Conservation (phyloP, 1,284 basidiomycete genomes). For the Tilletia setariae region DNA sequence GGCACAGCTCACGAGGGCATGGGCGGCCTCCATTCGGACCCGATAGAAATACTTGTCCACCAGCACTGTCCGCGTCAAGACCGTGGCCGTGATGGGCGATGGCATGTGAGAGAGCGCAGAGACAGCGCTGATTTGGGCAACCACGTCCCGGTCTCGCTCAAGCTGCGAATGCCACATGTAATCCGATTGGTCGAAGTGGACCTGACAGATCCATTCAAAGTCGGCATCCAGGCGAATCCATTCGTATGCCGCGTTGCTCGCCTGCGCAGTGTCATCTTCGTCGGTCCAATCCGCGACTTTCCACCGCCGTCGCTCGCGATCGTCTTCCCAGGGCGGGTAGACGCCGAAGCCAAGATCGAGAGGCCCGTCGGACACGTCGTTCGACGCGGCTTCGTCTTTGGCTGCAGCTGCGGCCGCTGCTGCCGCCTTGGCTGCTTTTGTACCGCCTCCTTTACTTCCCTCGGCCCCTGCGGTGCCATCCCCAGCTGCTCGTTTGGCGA, state of each 20-base stretch:
- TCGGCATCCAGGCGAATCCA: constrained; percentile 99
- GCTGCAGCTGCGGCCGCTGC: constrained; percentile 45
- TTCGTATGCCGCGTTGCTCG: constrained; percentile 73
- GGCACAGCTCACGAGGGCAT: constrained; percentile 83
- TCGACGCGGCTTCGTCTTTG: constrained; percentile 66
- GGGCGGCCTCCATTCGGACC: constrained; percentile 91
- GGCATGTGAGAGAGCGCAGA: constrained; percentile 69
- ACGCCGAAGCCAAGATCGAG: constrained; percentile 94
- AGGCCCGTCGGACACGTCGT: constrained; percentile 69
- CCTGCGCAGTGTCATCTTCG: constrained; percentile 88
- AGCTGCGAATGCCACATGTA: constrained; percentile 99
- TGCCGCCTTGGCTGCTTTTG: constrained; percentile 55
- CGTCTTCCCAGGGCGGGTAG: constrained; percentile 78
- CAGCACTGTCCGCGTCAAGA: constrained; percentile 85
- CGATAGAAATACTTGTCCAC: constrained; percentile 95
- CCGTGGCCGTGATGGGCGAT: constrained; percentile 82
- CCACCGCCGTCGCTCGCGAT: constrained; percentile 78
- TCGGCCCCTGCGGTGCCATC: constrained; percentile 69
- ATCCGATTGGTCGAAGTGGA: constrained; percentile 91
- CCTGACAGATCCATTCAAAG: constrained; percentile 92
- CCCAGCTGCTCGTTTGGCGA: constrained; percentile 76
- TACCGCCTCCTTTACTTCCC: background rate
- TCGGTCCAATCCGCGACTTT: constrained; percentile 93
- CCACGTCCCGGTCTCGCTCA: constrained; percentile 93
- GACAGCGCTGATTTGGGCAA: constrained; percentile 62